These are phyloP conservation scores for Diaporthe amygdali DNA, from an alignment of 2,329 filamentous ascomycete species.

Conservation along the genomic window DNA sequence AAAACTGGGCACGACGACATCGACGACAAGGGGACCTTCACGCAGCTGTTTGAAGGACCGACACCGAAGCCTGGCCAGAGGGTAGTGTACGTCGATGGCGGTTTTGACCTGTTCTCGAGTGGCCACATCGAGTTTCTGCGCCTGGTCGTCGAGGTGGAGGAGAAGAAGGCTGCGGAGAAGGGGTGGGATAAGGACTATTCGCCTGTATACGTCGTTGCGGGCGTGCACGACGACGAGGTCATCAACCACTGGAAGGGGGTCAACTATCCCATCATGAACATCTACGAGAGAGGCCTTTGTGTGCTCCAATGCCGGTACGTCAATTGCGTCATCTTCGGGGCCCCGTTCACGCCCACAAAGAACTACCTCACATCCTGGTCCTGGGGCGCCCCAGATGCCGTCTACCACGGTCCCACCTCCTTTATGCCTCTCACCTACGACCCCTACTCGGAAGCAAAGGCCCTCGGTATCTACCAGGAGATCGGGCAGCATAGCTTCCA, in stretches of 20 bases:
- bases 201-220: slow-evolving; percentile 87
- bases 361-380: slow-evolving; percentile 79
- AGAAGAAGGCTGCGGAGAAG: slow-evolving; percentile 66
- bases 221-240: slow-evolving; percentile 91
- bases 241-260: slow-evolving; percentile 97
- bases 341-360: slow-evolving; percentile 84
- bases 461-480: slow-evolving; percentile 83
- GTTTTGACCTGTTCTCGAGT: slow-evolving; percentile 95
- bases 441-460: slow-evolving; percentile 80
- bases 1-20: slow-evolving; percentile 45
- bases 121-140: slow-evolving; percentile 96
- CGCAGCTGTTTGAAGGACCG: slow-evolving; percentile 72
- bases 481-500: slow-evolving; percentile 80
- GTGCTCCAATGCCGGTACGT: slow-evolving; percentile 96
- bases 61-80: slow-evolving; percentile 77
- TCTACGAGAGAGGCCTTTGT: slow-evolving; percentile 93
- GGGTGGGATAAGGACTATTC: slow-evolving; percentile 85
- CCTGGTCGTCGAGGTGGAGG: slow-evolving; percentile 75
- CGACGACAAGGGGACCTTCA: slow-evolving; percentile 70
- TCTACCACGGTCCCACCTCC: slow-evolving; percentile 95
- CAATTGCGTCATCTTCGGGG: slow-evolving; percentile 85
- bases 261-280: slow-evolving; percentile 99
- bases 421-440: slow-evolving; percentile 85
- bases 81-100: slow-evolving; percentile 93
- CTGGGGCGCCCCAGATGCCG: slow-evolving; percentile 74